Evolutionary conservation across 352 stramenopile genomes (phyloP).

Genomic region (Hyaloperonospora brassicae): DNA sequence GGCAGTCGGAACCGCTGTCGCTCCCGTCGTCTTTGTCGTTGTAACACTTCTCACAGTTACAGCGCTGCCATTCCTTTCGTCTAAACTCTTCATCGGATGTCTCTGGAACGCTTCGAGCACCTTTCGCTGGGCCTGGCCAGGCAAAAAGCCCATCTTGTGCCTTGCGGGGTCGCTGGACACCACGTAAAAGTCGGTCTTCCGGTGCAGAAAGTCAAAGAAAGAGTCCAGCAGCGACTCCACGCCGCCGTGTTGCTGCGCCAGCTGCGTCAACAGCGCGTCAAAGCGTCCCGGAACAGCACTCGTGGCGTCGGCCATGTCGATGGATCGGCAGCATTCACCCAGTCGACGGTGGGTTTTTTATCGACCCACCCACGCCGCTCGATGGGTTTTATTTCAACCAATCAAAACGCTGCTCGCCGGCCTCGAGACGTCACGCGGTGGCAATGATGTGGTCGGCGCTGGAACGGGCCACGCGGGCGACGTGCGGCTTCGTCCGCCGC

Average conservation of each 20-base stretch:
- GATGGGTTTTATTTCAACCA: slow-evolving; percentile 1
- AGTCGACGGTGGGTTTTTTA: too few relatives aligned
- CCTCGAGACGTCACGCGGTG: slow-evolving; percentile 1
- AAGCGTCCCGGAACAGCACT: slow-evolving; percentile 30
- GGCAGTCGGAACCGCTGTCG: background rate
- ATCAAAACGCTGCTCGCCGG: slow-evolving; percentile 1
- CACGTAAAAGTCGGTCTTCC: slow-evolving; percentile 97
- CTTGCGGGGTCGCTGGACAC: slow-evolving; percentile 41
- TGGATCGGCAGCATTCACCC: too few relatives aligned
- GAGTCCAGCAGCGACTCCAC: slow-evolving; percentile 96
- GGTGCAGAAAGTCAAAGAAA: slow-evolving; percentile 95
- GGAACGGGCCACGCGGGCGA: slow-evolving; percentile 39
- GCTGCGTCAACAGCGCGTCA: slow-evolving; percentile 86
- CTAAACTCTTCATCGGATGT: slow-evolving; percentile 51
- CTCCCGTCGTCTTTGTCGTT: background rate
- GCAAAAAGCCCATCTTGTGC: slow-evolving; percentile 55
- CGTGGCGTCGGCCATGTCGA: slow-evolving; percentile 17
- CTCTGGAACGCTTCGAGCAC: slow-evolving; percentile 59
- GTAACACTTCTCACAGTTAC: background rate
- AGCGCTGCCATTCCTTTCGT: slow-evolving; percentile 11
- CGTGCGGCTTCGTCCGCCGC: slow-evolving; percentile 54
- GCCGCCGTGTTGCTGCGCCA: slow-evolving; percentile 90
- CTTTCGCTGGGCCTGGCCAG: slow-evolving; percentile 53
- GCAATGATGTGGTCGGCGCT: slow-evolving; percentile 61
- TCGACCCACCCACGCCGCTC: too few relatives aligned